These are phyloP conservation scores for Fallopia convolvulus DNA, from an alignment of 148 eudicot species.

Conservation along the genomic window DNA sequence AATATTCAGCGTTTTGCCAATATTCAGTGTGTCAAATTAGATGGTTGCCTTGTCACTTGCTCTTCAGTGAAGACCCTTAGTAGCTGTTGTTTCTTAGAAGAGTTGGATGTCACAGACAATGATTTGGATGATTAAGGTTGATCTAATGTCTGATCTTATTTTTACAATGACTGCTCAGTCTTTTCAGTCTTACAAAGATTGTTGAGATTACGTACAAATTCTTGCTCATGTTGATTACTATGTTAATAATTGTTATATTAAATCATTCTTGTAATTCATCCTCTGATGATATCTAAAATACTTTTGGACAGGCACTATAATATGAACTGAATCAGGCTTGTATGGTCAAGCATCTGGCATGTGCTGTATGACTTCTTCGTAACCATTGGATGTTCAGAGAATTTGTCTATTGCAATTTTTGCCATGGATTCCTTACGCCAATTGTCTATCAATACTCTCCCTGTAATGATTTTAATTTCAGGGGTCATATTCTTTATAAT, in stretches of 20 bases:
- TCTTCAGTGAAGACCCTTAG: slow-evolving; percentile 76
- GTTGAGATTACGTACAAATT: slow-evolving; percentile 93
- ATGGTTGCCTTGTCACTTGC: slow-evolving; percentile 73
- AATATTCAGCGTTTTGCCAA: slow-evolving; percentile 67
- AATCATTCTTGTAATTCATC: neutral
- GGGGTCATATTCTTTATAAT: neutral
- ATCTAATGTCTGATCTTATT: too few relatives aligned
- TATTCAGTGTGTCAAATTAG: slow-evolving; percentile 67
- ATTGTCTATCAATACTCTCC: slow-evolving; percentile 17
- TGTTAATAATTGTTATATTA: neutral
- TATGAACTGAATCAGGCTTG: slow-evolving; percentile 97
- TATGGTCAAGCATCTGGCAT: slow-evolving; percentile 96
- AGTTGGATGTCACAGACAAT: slow-evolving; percentile 73
- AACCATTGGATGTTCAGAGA: slow-evolving; percentile 90
- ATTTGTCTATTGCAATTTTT: slow-evolving; percentile 89
- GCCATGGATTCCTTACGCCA: slow-evolving; percentile 99
- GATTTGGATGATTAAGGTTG: slow-evolving; percentile 72
- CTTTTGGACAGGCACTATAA: slow-evolving; percentile 83
- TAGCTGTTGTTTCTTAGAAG: slow-evolving; percentile 53
- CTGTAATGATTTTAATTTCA: neutral
- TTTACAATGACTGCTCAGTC: too few relatives aligned
- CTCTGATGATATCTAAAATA: slow-evolving; percentile 4
- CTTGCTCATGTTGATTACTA: neutral
- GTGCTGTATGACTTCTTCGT: slow-evolving; percentile 91
- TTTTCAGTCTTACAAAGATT: slow-evolving; percentile 95